Evolutionary conservation across 768 basidiomycete species (phyloP), one percentile per base, ranked within the genome.

Genomic region (Naganishia vishniacii): DNA sequence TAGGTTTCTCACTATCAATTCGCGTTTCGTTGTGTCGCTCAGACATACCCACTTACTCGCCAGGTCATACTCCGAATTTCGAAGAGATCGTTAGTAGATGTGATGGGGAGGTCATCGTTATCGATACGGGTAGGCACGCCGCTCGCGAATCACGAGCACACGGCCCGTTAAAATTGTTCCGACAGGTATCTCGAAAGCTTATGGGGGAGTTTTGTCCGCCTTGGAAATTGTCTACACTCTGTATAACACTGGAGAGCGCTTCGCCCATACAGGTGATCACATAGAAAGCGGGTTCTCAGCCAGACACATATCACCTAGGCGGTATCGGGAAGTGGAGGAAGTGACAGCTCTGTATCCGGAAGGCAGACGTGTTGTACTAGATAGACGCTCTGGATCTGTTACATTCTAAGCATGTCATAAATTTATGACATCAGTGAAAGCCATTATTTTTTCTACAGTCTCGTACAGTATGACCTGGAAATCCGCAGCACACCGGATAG

Each of bases 61-160:
- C 53, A 75, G 91, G 94, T 0, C 95, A 98, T 76, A 98, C 95
- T 0, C 94, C 95, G 0, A 82, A 93, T 74, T 91, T 95, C 69
- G 81, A 89, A 82, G 84, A 84, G 68, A 93, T 97, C 49, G 85
- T 88, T 3, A 84, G 88, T 5, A 81, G 92, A 63, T 99, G 95
- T 73, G 81, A 84, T 41, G 92, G 90, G n/a, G 91, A 88, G 70
- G 84, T 97, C 46, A 86, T 98, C 69, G 88, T 98, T 65, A 97
- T 99, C 56, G 94, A 99, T 73, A 98, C 94, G 0, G 91, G 53
- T 56, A 26, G 40, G 53, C 4, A 25, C 2, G 2, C 28, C 89
- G 86, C 49, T 53, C 77, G 67, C 29, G 12, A 44, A 18, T 26
- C 40, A 48, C 31, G 18, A 49, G 31, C 16, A 15, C 16, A 20